Evolutionary conservation across 108 stramenopile species (phyloP).

Genomic region (Skeletonema tropicum): DNA sequence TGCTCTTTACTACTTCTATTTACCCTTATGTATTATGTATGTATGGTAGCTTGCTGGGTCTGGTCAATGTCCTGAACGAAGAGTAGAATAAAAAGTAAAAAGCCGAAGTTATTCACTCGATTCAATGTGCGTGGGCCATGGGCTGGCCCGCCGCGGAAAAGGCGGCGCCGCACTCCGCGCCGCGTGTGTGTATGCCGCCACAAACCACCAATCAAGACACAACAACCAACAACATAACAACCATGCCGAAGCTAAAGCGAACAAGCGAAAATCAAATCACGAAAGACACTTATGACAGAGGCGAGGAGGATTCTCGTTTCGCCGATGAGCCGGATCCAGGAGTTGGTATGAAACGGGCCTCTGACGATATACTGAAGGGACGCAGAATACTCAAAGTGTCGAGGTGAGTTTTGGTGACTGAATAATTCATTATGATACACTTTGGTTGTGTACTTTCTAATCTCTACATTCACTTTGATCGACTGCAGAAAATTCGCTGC

Average conservation of each 20-base stretch:
- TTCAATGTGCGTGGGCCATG: no score
- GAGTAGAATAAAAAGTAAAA: no score
- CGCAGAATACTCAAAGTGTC: conserved; percentile 32
- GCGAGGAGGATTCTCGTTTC: conserved; percentile 25
- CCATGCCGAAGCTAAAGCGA: conserved; percentile 30
- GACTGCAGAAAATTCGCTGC: conserved; percentile 4
- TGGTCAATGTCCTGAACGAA: no score
- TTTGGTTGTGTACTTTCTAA: not conserved
- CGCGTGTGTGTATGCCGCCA: no score
- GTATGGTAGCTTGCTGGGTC: no score
- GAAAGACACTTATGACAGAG: conserved; percentile 26
- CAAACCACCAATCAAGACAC: no score
- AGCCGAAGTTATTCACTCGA: no score
- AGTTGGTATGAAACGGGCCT: conserved; percentile 32
- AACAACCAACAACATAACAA: not conserved
- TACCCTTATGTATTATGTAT: no score
- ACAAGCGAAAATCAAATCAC: conserved; percentile 25
- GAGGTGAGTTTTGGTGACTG: conserved; percentile 17
- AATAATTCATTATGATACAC: not conserved
- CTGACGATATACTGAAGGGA: conserved; percentile 25
- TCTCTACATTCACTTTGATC: not conserved
- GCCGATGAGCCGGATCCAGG: conserved; percentile 36
- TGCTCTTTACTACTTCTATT: no score
- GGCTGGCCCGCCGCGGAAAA: no score
- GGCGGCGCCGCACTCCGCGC: no score